These are phyloP conservation scores for Viola odorata DNA, from an alignment of 345 rosid species.

Conservation along the genomic window DNA sequence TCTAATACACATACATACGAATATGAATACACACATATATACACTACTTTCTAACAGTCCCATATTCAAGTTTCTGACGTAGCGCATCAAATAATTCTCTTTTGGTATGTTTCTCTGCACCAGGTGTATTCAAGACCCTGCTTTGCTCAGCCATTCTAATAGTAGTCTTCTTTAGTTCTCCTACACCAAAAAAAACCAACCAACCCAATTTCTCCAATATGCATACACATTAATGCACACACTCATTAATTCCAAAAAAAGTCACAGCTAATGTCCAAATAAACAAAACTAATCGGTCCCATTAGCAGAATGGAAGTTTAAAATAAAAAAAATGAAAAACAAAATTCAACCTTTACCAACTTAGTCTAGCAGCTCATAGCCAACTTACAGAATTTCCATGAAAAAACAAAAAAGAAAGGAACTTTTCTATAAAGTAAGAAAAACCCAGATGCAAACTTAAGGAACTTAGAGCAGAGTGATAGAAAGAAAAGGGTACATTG, in stretches of 20 bases:
- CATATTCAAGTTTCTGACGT: too few species aligned
- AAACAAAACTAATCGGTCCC: neutral
- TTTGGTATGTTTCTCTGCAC: too few species aligned
- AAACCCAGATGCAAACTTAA: constrained; percentile 1
- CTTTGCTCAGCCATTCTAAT: constrained; percentile 87
- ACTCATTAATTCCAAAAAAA: neutral
- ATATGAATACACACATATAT: too few species aligned
- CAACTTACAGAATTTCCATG: neutral
- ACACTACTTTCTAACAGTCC: too few species aligned
- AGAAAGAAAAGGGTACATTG: constrained; percentile 43
- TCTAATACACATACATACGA: too few species aligned
- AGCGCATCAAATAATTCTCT: too few species aligned
- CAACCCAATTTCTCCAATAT: neutral
- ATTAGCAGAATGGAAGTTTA: neutral
- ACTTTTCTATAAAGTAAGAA: constrained; percentile 5
- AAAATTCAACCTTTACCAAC: neutral
- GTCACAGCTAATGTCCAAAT: neutral
- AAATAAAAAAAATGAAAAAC: neutral
- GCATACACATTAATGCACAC: neutral
- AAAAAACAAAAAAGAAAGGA: neutral
- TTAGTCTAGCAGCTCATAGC: neutral
- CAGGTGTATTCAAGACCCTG: too few species aligned
- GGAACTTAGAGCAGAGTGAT: neutral
- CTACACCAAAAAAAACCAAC: constrained; percentile 27
- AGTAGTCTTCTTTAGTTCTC: constrained; percentile 76